Conservation (phyloP, 2,329 filamentous ascomycete species). For the Colletotrichum limetticola region DNA sequence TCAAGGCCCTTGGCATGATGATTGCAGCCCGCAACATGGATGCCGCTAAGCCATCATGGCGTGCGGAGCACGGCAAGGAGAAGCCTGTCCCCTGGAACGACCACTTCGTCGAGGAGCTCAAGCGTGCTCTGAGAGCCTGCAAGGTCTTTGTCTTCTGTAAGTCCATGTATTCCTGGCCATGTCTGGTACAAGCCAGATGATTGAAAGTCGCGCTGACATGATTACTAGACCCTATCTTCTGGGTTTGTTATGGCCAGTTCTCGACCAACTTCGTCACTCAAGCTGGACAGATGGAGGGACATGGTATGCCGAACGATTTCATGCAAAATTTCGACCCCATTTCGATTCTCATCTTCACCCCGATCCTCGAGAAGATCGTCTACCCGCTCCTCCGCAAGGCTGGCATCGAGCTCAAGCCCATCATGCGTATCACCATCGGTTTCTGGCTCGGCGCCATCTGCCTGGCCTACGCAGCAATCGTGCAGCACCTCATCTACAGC, state of each 20-base stretch:
- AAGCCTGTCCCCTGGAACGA: constrained; percentile 70
- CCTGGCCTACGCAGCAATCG: constrained; percentile 68
- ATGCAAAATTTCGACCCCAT: constrained; percentile 77
- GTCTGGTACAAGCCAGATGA: neutral
- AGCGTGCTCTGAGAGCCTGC: constrained; percentile 74
- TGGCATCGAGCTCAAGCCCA: constrained; percentile 71
- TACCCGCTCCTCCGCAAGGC: constrained; percentile 70
- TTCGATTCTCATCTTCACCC: constrained; percentile 73
- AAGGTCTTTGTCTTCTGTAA: constrained; percentile 73
- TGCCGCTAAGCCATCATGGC: constrained; percentile 74
- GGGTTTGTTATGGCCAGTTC: constrained; percentile 76
- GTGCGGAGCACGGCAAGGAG: constrained; percentile 60
- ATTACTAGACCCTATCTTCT: constrained; percentile 66
- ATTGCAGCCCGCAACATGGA: constrained; percentile 57
- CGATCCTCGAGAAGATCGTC: constrained; percentile 49
- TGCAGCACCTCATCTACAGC: constrained; percentile 70
- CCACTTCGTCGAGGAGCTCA: constrained; percentile 77
- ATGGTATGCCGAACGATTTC: constrained; percentile 77
- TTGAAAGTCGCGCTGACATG: neutral
- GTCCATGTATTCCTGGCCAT: constrained; percentile 13
- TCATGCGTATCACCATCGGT: constrained; percentile 73
- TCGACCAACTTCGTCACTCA: constrained; percentile 75
- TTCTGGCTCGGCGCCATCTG: constrained; percentile 65
- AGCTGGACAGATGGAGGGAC: constrained; percentile 64
- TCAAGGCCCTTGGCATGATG: constrained; percentile 59